Evolutionary conservation across 495 filamentous ascomycete genomes (phyloP).

Genomic region (Hypoxylon fragiforme): DNA sequence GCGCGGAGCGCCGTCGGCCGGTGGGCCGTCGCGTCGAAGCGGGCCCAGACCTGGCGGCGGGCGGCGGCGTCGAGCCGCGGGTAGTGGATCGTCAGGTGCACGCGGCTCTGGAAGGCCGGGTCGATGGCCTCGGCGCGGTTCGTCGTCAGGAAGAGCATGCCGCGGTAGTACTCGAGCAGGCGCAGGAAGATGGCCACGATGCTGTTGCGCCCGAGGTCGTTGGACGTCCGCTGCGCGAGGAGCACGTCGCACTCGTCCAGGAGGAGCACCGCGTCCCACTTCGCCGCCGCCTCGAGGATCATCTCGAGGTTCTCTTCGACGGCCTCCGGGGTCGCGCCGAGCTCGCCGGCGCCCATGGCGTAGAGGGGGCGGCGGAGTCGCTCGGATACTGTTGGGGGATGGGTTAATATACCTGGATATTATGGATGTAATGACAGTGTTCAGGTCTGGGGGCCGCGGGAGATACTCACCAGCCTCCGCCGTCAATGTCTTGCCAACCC

Average conservation of each 20-base stretch:
- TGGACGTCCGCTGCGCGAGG: slow-evolving; percentile 56
- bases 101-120: slow-evolving; percentile 55
- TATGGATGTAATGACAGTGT: too few species aligned
- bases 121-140: slow-evolving; percentile 58
- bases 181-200: slow-evolving; percentile 60
- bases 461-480: slow-evolving; percentile 44
- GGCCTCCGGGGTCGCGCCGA: slow-evolving; percentile 49
- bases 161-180: slow-evolving; percentile 57
- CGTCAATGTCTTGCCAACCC: slow-evolving; percentile 61
- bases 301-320: slow-evolving; percentile 55
- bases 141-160: slow-evolving; percentile 63
- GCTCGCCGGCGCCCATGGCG: slow-evolving; percentile 55
- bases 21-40: slow-evolving; percentile 32
- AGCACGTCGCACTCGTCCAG: slow-evolving; percentile 72
- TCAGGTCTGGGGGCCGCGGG: background rate
- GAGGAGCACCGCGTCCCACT: slow-evolving; percentile 58
- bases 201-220: slow-evolving; percentile 56
- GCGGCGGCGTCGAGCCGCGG: slow-evolving; percentile 45
- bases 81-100: slow-evolving; percentile 55
- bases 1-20: slow-evolving; percentile 16
- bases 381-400: slow-evolving; percentile 46
- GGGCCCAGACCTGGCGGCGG: slow-evolving; percentile 41
- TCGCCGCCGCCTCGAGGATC: slow-evolving; percentile 52
- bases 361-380: slow-evolving; percentile 54
- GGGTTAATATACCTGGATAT: background rate